Conservation (phyloP, 306 rosid genomes). For the Acmispon strigosus region DNA sequence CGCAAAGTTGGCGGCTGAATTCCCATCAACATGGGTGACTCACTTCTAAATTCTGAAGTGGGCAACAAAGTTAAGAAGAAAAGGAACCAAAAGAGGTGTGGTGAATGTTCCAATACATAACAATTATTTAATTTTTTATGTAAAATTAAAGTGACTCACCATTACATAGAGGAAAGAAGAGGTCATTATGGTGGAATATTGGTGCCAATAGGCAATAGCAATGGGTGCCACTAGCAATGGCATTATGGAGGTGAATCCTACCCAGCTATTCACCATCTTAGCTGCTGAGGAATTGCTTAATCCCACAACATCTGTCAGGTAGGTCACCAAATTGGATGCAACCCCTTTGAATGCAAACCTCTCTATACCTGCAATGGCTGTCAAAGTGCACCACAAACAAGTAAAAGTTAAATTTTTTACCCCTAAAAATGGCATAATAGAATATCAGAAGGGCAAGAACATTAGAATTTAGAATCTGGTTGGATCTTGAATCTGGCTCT, state of each 20-base stretch:
- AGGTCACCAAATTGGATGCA: constrained; percentile 74
- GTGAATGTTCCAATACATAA: not conserved
- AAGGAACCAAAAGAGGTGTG: not conserved
- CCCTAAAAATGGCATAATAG: not conserved
- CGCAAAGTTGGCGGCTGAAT: constrained; percentile 5
- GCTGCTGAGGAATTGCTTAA: constrained; percentile 92
- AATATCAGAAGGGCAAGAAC: not conserved
- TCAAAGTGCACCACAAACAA: not conserved
- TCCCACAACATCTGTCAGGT: constrained; percentile 72
- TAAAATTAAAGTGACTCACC: constrained; percentile 38
- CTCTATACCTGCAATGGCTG: constrained; percentile 85
- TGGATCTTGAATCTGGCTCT: not conserved
- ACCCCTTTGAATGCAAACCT: constrained; percentile 94
- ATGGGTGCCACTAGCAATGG: constrained; percentile 83
- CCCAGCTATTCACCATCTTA: constrained; percentile 77
- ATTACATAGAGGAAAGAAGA: constrained; percentile 63
- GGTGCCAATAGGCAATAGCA: constrained; percentile 74
- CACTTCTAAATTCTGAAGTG: not conserved
- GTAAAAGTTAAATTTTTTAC: not conserved
- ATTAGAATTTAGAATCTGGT: not conserved
- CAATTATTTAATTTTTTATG: not conserved
- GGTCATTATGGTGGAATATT: constrained; percentile 62
- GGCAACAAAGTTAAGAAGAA: not conserved
- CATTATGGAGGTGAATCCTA: constrained; percentile 81
- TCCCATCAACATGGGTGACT: not conserved